Evolutionary conservation across 2,329 filamentous ascomycete species (phyloP), one percentile per base, ranked within the genome.

Genomic region (Colletotrichum chlorophyti): DNA sequence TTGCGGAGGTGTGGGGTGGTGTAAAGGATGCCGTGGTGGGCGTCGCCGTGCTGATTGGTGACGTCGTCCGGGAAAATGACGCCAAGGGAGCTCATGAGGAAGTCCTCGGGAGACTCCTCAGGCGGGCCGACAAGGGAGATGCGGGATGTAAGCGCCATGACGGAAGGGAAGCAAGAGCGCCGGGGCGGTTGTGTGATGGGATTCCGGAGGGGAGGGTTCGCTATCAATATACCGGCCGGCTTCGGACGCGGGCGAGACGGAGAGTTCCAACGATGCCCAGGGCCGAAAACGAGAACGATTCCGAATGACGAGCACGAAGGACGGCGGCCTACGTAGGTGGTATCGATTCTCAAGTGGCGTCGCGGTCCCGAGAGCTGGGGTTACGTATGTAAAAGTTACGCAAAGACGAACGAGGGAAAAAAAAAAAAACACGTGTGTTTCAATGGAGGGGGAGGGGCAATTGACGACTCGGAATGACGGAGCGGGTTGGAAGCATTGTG

Each of bases 1-100:
- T 67, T 69, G 14, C 76, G 79, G 14, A 84, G 75, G 58, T 76
- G 75, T 32, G 76, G 82, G 58, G 80, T 86, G 17, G 74, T 76
- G 73, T 91, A 91, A 26, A 85, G 65, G 29, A 91, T 79, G 15
- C 76, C 73, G 61, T 84, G 80, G 45, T 82, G 75, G 2, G 80
- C 74, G 65, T 89, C 85, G 70, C 88, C 88, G 71, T 91, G 88
- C 69, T 83, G 80, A 73, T 85, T 87, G 57, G 79, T 80, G 50
- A 86, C 76, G 72, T 91, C 88, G 70, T 90, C 86, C 4, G 85
- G 82, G 74, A 90, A 90, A 69, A 91, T 83, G 62, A 86, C 78
- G 61, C 82, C 84, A 1, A 90, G 80, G 1, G 84, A 79, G 2
- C 78, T 77, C 29, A 76, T 75, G 66, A 91, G 80, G 64, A 83